phyloP scores from a whole-genome alignment of 805 yeast genomes.

The Vanderwaltozyma yarrowii region DNA sequence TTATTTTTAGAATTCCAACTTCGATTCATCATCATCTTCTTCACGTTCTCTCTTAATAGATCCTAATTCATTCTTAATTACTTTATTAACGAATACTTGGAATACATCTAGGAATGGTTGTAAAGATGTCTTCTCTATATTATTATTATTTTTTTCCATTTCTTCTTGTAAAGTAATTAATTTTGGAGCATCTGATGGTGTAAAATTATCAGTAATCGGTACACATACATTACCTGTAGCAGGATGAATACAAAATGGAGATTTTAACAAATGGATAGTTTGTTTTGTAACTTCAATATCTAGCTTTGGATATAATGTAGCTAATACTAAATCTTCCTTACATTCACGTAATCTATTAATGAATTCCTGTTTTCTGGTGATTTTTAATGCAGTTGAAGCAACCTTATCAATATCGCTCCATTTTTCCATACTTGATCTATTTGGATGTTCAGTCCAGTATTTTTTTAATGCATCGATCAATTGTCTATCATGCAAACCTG shows the following conservation, averaged over 20 bases:
- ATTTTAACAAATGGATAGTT: slow-evolving; percentile 81
- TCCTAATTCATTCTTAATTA: slow-evolving; percentile 44
- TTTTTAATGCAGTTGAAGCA: slow-evolving; percentile 29
- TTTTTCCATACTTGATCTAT: slow-evolving; percentile 47
- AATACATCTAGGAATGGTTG: slow-evolving; percentile 64
- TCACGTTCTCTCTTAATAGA: slow-evolving; percentile 35
- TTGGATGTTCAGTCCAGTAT: slow-evolving; percentile 49
- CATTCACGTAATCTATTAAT: slow-evolving; percentile 43
- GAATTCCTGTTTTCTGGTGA: slow-evolving; percentile 20
- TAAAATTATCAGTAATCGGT: slow-evolving; percentile 50
- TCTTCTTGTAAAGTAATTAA: slow-evolving; percentile 54
- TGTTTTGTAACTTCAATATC: slow-evolving; percentile 90
- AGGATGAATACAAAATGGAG: slow-evolving; percentile 97
- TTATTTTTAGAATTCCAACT: background rate
- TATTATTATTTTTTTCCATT: slow-evolving; percentile 40
- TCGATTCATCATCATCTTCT: slow-evolving; percentile 9
- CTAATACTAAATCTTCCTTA: slow-evolving; percentile 76
- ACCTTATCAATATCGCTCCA: slow-evolving; percentile 67
- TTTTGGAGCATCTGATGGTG: slow-evolving; percentile 75
- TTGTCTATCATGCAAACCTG: slow-evolving; percentile 52
- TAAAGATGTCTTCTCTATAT: slow-evolving; percentile 50
- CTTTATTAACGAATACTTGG: slow-evolving; percentile 45
- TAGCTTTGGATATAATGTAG: slow-evolving; percentile 78
- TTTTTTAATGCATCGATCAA: slow-evolving; percentile 42
- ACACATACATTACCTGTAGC: slow-evolving; percentile 93